Conservation (phyloP, 169 alveolate genomes). For the Plasmodium reichenowi region DNA sequence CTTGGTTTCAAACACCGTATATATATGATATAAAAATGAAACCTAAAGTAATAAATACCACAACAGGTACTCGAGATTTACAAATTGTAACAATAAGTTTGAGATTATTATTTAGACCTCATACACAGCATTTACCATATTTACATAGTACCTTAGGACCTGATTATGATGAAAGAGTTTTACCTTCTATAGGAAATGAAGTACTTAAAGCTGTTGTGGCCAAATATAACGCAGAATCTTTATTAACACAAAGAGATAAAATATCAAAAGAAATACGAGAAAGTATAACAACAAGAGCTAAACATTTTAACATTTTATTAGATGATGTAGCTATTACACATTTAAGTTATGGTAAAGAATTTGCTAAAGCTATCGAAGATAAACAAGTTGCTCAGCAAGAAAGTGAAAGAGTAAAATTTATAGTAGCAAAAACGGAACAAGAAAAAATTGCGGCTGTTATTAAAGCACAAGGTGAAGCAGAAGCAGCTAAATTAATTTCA, state of each 20-base stretch:
- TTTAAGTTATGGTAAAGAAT: conserved; percentile 96
- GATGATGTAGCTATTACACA: conserved; percentile 98
- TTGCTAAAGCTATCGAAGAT: conserved; percentile 97
- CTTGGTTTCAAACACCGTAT: conserved; percentile 94
- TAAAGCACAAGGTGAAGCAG: conserved; percentile 98
- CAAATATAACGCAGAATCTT: conserved; percentile 95
- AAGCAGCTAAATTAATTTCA: conserved; percentile 96
- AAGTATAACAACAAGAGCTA: conserved; percentile 94
- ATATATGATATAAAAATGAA: conserved; percentile 92
- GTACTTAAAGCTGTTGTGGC: conserved; percentile 97
- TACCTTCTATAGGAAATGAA: conserved; percentile 98
- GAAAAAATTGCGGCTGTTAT: conserved; percentile 97
- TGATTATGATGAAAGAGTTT: conserved; percentile 97
- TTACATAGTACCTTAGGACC: conserved; percentile 95
- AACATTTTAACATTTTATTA: conserved; percentile 93
- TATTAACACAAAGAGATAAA: conserved; percentile 96
- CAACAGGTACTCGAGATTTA: conserved; percentile 95
- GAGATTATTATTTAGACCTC: conserved; percentile 95
- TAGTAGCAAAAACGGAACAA: conserved; percentile 96
- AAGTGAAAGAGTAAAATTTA: conserved; percentile 96
- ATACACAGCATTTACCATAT: conserved; percentile 91
- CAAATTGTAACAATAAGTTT: conserved; percentile 95
- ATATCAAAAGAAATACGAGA: conserved; percentile 94
- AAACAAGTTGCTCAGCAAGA: conserved; percentile 99
- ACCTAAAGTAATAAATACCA: conserved; percentile 94